These are phyloP conservation scores for Bimuria novae-zelandiae DNA, from an alignment of 2,329 filamentous ascomycete species.

Conservation along the genomic window DNA sequence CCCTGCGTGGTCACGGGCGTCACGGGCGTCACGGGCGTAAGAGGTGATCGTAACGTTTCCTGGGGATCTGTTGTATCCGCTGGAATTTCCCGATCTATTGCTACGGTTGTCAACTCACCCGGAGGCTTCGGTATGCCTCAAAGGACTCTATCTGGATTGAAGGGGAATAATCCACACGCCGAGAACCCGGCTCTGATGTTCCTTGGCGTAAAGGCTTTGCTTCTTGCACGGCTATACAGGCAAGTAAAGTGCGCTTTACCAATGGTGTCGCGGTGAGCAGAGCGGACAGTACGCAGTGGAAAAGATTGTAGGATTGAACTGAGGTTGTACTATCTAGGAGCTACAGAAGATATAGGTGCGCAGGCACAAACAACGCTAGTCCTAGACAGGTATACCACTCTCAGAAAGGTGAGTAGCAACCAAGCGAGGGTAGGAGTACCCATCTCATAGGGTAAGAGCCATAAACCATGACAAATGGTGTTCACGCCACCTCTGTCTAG, in stretches of 20 bases:
- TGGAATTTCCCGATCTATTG: slow-evolving; percentile 6
- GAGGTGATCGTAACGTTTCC: slow-evolving; percentile 2
- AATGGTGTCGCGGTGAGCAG: too few relatives aligned
- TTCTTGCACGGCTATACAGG: slow-evolving; percentile 25
- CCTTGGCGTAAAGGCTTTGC: slow-evolving; percentile 21
- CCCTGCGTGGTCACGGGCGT: slow-evolving; percentile 15
- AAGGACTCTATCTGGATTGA: slow-evolving; percentile 33
- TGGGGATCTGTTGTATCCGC: background rate
- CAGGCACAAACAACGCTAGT: too few relatives aligned
- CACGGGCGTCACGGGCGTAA: slow-evolving; percentile 22
- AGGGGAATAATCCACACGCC: slow-evolving; percentile 26
- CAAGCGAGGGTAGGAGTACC: too few relatives aligned
- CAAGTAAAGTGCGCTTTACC: slow-evolving; percentile 19
- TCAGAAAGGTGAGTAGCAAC: too few relatives aligned
- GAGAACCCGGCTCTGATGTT: slow-evolving; percentile 33
- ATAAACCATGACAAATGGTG: too few relatives aligned
- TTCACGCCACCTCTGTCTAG: too few relatives aligned
- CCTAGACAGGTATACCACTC: too few relatives aligned
- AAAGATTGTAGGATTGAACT: too few relatives aligned
- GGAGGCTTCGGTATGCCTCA: slow-evolving; percentile 24
- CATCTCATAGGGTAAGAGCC: too few relatives aligned
- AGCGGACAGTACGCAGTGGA: too few relatives aligned
- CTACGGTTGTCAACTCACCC: slow-evolving; percentile 15
- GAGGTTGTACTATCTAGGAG: too few relatives aligned
- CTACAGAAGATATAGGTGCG: too few relatives aligned